Evolutionary conservation across 495 filamentous ascomycete species (phyloP), one percentile per base, ranked within the genome.

Genomic region (Neurospora tetraspora): DNA sequence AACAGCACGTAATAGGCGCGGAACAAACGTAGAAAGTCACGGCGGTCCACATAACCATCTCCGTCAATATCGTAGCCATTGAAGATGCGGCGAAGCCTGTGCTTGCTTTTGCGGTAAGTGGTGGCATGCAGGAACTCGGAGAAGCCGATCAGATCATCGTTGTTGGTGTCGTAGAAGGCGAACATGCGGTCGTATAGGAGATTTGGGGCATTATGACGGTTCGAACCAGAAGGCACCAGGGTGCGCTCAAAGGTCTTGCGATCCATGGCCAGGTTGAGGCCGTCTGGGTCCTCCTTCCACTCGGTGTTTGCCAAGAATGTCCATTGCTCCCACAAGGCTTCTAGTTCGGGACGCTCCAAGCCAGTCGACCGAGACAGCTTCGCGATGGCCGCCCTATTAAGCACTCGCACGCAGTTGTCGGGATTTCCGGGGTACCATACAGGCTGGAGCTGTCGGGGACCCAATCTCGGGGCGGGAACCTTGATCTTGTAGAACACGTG

Each of bases 241-340:
- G 93, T 96, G 71, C 91, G 90, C 77, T 97, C 92, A 81, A 99
- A 98, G 1, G 93, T 96, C 77, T 90, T 90, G 39, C 93, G 89
- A 73, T 97, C 93, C 82, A 99, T 97, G 11, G 94, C 96, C 76
- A 94, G 87, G 71, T 86, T 82, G 39, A 97, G 86, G 37, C 89
- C 84, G 77, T 92, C 88, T 0, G 94, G 93, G 77, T 98, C 94
- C 23, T 91, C 87, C n/a, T 88, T 81, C 91, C 92, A 97, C 77
- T 94, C 91, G 12, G 89, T 90, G 73, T 91, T 93, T 11, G 96
- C 96, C 76, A 97, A 88, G 74, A 93, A 97, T 10, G 91, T 92
- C 87, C 96, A 98, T 77, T 98, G 96, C 76, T 98, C 95, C 91
- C 93, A 98, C 37, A 96, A 88, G 38, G 94, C 96, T 81, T 98